Evolutionary conservation across 2,329 filamentous ascomycete genomes (phyloP).

Genomic region (Aspergillus transmontanensis): DNA sequence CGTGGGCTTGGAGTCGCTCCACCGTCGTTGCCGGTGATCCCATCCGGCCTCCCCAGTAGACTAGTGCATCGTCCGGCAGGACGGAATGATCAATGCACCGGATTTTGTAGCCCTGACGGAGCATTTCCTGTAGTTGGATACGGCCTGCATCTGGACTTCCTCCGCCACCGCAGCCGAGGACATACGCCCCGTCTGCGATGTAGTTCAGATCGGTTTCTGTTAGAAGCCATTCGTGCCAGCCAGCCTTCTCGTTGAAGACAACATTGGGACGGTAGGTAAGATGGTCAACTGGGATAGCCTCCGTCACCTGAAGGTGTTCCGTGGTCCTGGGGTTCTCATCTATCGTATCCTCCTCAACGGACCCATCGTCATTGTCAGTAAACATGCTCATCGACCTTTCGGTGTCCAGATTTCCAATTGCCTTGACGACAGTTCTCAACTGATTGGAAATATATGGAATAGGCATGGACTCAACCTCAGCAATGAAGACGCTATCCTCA

Average conservation of each 20-base stretch:
- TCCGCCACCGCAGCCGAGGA: constrained; percentile 17
- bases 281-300: constrained; percentile 20
- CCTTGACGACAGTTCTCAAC: constrained; percentile 31
- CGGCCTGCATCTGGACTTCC: background rate
- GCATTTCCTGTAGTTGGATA: background rate
- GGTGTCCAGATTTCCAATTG: constrained; percentile 28
- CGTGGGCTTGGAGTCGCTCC: constrained; percentile 62
- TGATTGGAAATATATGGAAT: constrained; percentile 41
- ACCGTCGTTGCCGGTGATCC: constrained; percentile 64
- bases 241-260: constrained; percentile 12
- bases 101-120: background rate
- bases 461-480: constrained; percentile 40
- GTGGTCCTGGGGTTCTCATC: too few relatives aligned
- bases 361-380: background rate
- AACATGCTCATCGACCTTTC: constrained; percentile 28
- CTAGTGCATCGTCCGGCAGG: constrained; percentile 53
- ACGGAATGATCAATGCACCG: constrained; percentile 23
- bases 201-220: constrained; percentile 15
- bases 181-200: constrained; percentile 17
- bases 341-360: background rate
- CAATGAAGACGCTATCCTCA: constrained; percentile 40
- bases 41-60: constrained; percentile 58
- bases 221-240: constrained; percentile 15
- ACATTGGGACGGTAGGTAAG: constrained; percentile 20
- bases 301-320: too few relatives aligned